These are phyloP conservation scores for Gossypium trilobum DNA, from an alignment of 441 rosid species.

Conservation along the genomic window DNA sequence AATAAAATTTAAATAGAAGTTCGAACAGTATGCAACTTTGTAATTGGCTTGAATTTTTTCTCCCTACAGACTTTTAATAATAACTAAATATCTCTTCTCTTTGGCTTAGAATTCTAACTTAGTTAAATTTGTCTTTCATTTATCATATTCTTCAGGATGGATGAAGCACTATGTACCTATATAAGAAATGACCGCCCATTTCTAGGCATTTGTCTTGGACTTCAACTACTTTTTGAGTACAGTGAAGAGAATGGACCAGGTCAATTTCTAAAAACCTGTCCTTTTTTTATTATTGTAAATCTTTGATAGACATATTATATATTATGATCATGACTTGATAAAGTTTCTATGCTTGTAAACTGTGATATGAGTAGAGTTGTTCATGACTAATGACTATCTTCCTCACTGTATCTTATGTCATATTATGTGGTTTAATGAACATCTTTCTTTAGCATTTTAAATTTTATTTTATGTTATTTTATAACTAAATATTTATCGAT, in stretches of 20 bases:
- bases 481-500: background rate
- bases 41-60: background rate
- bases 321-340: background rate
- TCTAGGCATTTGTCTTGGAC: constrained; percentile 90
- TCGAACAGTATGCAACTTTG: background rate
- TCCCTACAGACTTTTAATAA: background rate
- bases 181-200: constrained; percentile 80
- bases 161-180: constrained; percentile 64
- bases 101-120: constrained; percentile 28
- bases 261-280: constrained; percentile 14
- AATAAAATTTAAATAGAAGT: background rate
- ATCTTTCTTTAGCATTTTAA: background rate
- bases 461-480: background rate
- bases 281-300: background rate
- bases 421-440: background rate
- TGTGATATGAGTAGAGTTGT: background rate
- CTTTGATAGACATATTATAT: background rate
- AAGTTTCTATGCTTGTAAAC: background rate
- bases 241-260: constrained; percentile 94
- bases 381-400: background rate
- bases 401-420: background rate
- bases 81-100: background rate
- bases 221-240: constrained; percentile 78
- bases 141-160: constrained; percentile 52
- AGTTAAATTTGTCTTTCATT: background rate